These are phyloP conservation scores for Neurospora sp. DNA, from an alignment of 2,329 filamentous ascomycete genomes.

Conservation along the genomic window DNA sequence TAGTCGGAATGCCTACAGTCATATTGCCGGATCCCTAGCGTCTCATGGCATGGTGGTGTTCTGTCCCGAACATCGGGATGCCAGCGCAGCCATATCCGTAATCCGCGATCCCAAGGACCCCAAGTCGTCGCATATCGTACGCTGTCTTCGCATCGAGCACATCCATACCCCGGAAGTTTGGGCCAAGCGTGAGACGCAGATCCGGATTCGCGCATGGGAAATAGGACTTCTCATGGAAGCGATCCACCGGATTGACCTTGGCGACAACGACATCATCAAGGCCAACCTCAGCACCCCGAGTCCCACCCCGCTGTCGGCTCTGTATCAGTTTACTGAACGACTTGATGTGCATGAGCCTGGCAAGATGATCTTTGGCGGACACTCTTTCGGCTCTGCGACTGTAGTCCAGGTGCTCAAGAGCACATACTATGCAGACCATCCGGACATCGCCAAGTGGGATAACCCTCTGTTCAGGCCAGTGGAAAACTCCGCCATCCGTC, in stretches of 20 bases:
- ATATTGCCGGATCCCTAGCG: conserved; percentile 67
- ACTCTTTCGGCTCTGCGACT: conserved; percentile 73
- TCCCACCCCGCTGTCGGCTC: conserved; percentile 28
- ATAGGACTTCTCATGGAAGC: conserved; percentile 61
- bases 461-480: conserved; percentile 53
- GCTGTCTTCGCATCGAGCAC: conserved; percentile 50
- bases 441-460: conserved; percentile 36
- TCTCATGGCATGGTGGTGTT: conserved; percentile 74
- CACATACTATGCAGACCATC: conserved; percentile 53
- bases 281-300: conserved; percentile 44
- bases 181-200: conserved; percentile 57
- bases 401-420: conserved; percentile 70
- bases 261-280: conserved; percentile 30
- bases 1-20: conserved; percentile 76
- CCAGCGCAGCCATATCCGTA: conserved; percentile 65
- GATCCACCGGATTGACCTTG: conserved; percentile 51
- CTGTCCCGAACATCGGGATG: conserved; percentile 75
- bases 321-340: conserved; percentile 49
- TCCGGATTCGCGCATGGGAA: conserved; percentile 72
- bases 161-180: conserved; percentile 56
- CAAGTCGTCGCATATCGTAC: conserved; percentile 27
- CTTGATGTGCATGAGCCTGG: conserved; percentile 64
- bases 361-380: conserved; percentile 64
- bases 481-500: conserved; percentile 42
- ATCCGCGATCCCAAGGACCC: conserved; percentile 51